Evolutionary conservation across 345 rosid species (phyloP), one percentile per base, ranked within the genome.

Genomic region (Noccaea bulbosa): DNA sequence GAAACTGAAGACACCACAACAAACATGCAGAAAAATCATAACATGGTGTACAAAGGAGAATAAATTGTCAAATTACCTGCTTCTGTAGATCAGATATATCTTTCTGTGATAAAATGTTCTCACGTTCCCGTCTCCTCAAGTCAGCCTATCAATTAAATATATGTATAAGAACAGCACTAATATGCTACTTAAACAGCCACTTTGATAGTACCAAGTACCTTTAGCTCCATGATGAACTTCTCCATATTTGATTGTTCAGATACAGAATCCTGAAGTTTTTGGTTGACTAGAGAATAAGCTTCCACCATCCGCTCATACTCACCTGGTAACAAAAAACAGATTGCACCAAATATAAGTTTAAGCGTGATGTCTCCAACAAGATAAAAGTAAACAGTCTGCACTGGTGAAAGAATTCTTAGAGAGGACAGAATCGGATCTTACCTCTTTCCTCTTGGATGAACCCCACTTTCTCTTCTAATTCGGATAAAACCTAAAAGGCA

Each of bases 371-470:
- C 69, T 55, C 60, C 49, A 40, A 53, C 38, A 15, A 53, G 46
- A 75, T 61, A 46, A 41, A 60, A 37, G 16, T 2, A 53, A 4
- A n/a, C 2, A 22, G 6, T 20, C 11, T 10, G 38, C 35, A 35
- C 52, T 35, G 45, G 33, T 51, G 35, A 49, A n/a, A 58, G 22
- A 33, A 50, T 15, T 9, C 20, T 15, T 59, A 16, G 20, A 20
- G 64, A 57, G 47, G 34, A 60, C 44, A 41, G 12, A 46, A 52
- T 4, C 44, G 11, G 39, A 59, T 41, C 39, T 22, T 75, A 81
- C 99, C 99, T 85, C 99, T 86, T 87, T 94, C 99, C 79, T 94
- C 99, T 82, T 87, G 74, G 67, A 94, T 85, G 50, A 83, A 70
- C 52, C 83, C 93, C 1, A 96, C 99, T 78, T 94, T 94, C 79